Conservation (phyloP, 2,329 filamentous ascomycete genomes). For the Ophiostoma angusticollis region DNA sequence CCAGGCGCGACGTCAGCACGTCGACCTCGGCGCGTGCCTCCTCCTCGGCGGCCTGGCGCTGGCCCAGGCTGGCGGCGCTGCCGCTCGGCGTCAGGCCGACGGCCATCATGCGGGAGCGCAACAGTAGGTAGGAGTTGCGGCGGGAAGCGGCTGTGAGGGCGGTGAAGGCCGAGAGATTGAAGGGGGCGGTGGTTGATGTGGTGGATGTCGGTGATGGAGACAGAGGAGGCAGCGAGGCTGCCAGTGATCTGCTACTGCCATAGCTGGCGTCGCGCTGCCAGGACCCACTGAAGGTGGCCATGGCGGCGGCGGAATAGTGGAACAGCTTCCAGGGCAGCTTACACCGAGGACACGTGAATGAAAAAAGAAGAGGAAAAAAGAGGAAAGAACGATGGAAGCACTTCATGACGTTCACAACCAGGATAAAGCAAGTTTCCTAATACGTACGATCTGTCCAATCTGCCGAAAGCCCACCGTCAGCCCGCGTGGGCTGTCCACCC, state of each 20-base stretch:
- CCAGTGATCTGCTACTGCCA: slow-evolving; percentile 1
- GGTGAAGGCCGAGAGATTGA: not conserved
- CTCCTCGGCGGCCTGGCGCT: slow-evolving; percentile 45
- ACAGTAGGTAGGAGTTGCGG: not conserved
- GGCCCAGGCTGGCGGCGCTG: slow-evolving; percentile 14
- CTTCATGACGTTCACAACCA: no score
- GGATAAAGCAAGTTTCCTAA: no score
- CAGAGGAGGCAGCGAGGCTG: slow-evolving; percentile 3
- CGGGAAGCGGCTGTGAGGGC: not conserved
- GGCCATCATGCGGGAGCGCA: slow-evolving; percentile 29
- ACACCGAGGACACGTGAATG: no score
- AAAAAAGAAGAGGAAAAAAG: no score
- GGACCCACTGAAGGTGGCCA: slow-evolving; percentile 4
- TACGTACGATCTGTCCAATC: no score
- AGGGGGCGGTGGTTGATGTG: not conserved
- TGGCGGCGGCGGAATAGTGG: no score
- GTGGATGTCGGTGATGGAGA: not conserved
- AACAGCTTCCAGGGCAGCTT: no score
- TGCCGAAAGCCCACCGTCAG: no score
- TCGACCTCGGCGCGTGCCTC: slow-evolving; percentile 58
- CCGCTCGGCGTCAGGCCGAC: slow-evolving; percentile 30
- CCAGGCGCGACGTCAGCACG: slow-evolving; percentile 59
- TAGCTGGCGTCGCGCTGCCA: not conserved
- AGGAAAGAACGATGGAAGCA: no score
- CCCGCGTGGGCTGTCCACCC: no score